Evolutionary conservation across 495 filamentous ascomycete species (phyloP), one percentile per base, ranked within the genome.

Genomic region (Penicillium cosmopolitanum): DNA sequence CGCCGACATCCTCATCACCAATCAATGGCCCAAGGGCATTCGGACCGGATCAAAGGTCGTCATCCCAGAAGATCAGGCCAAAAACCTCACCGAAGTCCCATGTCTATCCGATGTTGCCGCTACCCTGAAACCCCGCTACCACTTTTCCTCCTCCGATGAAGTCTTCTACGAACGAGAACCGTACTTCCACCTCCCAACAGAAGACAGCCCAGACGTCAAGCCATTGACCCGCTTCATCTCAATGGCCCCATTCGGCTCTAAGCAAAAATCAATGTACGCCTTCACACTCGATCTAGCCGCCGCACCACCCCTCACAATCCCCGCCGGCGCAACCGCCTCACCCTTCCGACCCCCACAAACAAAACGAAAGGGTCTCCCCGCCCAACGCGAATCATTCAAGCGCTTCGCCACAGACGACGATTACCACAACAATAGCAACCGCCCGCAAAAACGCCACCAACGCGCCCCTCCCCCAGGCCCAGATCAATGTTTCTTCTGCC

Each of bases 161-260:
- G 80, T 86, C 65, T 94, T 89, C 76, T 97, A 85, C 65, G 94
- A 97, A 75, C 86, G 95, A 18, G 95, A 97, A 69, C 93, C 95
- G 1, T 98, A 97, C 81, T 90, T 92, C 71, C 88, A 96, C 66
- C 70, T 79, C 56, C 80, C 85, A 5, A 75, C 77, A 8, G 79
- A 82, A 50, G 79, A 83, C 21, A 74, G 73, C 8, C 81, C 81
- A 9, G 77, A 84, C 21, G 69, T 71, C 1, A 83, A 78, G 55
- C 77, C 77, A 3, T 73, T 96, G 4, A 97, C 93, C 4, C 87
- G 94, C 19, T 98, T 98, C 72, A 86, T 97, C 66, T 93, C 91
- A 50, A 74, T 98, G 5, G 94, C 90, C 2, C 79, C 88, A 5
- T 92, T 82, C 69, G 87, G 83, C 50, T 73, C 76, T 3, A 93